These are phyloP conservation scores for Williopsis jadinii DNA, from an alignment of 1,139 yeast genomes.

Conservation along the genomic window DNA sequence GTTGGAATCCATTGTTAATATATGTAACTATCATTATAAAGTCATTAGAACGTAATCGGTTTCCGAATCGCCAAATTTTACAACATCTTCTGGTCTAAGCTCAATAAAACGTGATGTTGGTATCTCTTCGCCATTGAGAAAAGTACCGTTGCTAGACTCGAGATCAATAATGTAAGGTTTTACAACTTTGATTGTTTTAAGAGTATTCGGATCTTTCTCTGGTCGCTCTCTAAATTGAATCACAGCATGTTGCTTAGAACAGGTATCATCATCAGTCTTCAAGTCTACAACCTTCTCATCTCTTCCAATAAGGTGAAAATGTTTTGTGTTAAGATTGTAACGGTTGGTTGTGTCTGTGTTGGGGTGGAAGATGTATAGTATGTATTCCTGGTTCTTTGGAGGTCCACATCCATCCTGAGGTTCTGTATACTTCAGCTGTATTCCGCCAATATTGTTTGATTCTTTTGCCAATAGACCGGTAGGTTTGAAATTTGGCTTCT, in stretches of 20 bases:
- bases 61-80: constrained; percentile 36
- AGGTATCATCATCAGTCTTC: constrained; percentile 33
- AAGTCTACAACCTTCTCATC: constrained; percentile 39
- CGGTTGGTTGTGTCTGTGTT: constrained; percentile 25
- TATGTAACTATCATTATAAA: neutral
- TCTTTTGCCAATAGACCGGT: constrained; percentile 43
- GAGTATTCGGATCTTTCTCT: constrained; percentile 16
- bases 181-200: constrained; percentile 5
- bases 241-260: constrained; percentile 51
- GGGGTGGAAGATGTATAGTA: constrained; percentile 21
- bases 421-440: constrained; percentile 36
- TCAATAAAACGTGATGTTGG: constrained; percentile 44
- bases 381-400: constrained; percentile 18
- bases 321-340: constrained; percentile 25
- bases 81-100: constrained; percentile 38
- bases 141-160: constrained; percentile 48
- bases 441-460: constrained; percentile 33
- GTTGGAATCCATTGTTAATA: neutral
- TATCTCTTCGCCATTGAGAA: constrained; percentile 37
- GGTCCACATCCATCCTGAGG: constrained; percentile 36
- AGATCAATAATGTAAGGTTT: constrained; percentile 44
- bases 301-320: constrained; percentile 39
- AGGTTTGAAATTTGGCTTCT: constrained; percentile 34
- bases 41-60: constrained; percentile 25
- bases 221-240: constrained; percentile 37